Conservation (phyloP, 1,284 basidiomycete species). For the Ganoderma meredithae region DNA sequence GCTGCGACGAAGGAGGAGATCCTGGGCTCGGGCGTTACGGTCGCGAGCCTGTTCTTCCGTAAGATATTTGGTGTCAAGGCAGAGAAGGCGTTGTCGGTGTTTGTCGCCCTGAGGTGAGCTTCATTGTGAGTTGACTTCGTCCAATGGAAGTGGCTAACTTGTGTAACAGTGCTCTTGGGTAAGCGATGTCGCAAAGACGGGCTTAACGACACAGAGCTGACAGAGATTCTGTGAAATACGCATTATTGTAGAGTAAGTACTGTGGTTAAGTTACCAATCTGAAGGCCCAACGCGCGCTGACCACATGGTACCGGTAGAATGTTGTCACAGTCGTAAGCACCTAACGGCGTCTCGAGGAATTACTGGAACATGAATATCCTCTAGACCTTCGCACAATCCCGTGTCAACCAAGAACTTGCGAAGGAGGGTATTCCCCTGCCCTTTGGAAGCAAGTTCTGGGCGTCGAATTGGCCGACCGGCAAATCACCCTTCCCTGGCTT, state of each 20-base stretch:
- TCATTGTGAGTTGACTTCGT: background rate
- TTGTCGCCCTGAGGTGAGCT: constrained; percentile 58
- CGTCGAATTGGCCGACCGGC: constrained; percentile 70
- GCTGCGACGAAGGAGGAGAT: constrained; percentile 75
- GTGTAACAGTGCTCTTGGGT: background rate
- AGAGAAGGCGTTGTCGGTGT: constrained; percentile 66
- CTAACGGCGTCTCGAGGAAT: background rate
- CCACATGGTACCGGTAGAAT: constrained; percentile 30
- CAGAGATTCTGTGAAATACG: constrained; percentile 45
- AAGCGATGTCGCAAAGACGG: background rate
- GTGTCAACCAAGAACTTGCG: constrained; percentile 45
- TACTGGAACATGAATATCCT: background rate
- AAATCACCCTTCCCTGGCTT: constrained; percentile 68
- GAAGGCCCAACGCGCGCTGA: background rate
- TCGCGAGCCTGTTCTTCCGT: constrained; percentile 74
- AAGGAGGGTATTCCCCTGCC: constrained; percentile 61
- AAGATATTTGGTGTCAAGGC: constrained; percentile 68
- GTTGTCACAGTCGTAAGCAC: constrained; percentile 40
- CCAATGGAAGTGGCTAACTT: background rate
- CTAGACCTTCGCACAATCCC: constrained; percentile 40
- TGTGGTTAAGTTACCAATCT: background rate
- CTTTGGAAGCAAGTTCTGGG: constrained; percentile 71
- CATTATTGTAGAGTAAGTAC: background rate
- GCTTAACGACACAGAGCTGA: constrained; percentile 33
- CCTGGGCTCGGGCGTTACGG: constrained; percentile 59